These are phyloP conservation scores for Talaromyces stipitatus DNA, from an alignment of 495 filamentous ascomycete genomes.

Conservation along the genomic window DNA sequence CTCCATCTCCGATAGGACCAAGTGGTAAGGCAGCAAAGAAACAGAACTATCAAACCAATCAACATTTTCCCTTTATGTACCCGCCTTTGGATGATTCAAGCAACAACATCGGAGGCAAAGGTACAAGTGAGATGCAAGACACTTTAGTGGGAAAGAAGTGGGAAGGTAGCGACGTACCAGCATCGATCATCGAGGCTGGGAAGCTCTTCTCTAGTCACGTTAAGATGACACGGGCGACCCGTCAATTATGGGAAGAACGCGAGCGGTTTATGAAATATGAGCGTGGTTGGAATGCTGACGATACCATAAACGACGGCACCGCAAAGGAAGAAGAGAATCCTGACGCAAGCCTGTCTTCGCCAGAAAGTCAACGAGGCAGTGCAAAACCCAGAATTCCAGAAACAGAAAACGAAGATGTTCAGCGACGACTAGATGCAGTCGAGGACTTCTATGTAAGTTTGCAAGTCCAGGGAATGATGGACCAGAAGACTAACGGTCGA, in stretches of 20 bases:
- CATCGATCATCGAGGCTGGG: conserved; percentile 92
- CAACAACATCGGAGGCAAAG: conserved; percentile 82
- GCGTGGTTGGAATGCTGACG: conserved; percentile 69
- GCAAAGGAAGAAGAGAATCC: conserved; percentile 21
- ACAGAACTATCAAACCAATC: conserved; percentile 98
- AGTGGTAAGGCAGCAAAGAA: conserved; percentile 95
- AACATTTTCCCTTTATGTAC: conserved; percentile 97
- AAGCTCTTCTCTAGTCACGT: conserved; percentile 83
- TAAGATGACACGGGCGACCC: conserved; percentile 81
- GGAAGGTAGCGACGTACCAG: conserved; percentile 86
- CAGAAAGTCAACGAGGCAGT: conserved; percentile 19
- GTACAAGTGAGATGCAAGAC: conserved; percentile 66
- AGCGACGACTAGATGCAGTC: conserved; percentile 62
- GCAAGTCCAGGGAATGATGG: not conserved
- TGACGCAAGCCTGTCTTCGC: conserved; percentile 32
- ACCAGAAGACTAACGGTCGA: conserved; percentile 13
- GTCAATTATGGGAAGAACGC: conserved; percentile 90
- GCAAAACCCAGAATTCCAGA: conserved; percentile 40
- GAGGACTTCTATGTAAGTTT: conserved; percentile 77
- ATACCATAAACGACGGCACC: conserved; percentile 34
- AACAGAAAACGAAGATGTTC: conserved; percentile 48
- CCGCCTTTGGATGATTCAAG: conserved; percentile 78
- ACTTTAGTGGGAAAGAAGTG: conserved; percentile 69
- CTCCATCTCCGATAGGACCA: conserved; percentile 78
- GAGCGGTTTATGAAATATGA: conserved; percentile 87